A percentile compares a stretch with the other conserved stretches of the same genome.
Evolutionary conservation across 176 grass and related monocot species (phyloP).

Genomic region (Cenchrus americanus): DNA sequence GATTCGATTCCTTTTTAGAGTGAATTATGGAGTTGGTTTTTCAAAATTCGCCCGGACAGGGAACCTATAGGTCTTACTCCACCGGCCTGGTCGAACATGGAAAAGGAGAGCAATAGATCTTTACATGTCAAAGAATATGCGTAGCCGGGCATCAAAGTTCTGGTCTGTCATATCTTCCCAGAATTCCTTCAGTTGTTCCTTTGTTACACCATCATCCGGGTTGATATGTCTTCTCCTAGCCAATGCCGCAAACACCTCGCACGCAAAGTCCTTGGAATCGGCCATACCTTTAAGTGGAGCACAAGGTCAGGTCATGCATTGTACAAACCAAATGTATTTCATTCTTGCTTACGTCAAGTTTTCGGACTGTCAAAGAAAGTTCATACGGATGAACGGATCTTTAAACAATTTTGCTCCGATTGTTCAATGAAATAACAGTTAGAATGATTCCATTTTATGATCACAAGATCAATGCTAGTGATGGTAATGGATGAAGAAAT

Average conservation of each 20-base stretch:
- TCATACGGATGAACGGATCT: neutral
- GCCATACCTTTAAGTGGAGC: constrained; percentile 66
- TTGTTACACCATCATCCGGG: constrained; percentile 58
- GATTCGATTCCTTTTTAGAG: no score
- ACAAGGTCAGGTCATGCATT: neutral
- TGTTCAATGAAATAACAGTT: neutral
- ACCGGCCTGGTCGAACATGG: no score
- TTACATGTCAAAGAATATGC: constrained; percentile 99
- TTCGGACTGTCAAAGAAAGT: neutral
- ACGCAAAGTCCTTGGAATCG: constrained; percentile 90
- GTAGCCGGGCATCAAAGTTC: constrained; percentile 84
- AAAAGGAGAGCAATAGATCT: neutral
- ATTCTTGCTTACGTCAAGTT: neutral
- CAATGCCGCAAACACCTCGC: constrained; percentile 76
- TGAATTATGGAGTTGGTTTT: no score
- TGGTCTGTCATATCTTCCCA: constrained; percentile 97
- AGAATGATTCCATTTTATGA: neutral
- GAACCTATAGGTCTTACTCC: no score
- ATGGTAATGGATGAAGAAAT: neutral
- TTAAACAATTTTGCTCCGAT: neutral
- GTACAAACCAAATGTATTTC: neutral
- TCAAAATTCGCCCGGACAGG: no score
- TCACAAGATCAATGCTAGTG: neutral
- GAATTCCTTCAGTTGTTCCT: constrained; percentile 77
- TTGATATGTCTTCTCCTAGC: constrained; percentile 68